Evolutionary conservation across 805 yeast species (phyloP).

Genomic region (Candida tammaniensis): DNA sequence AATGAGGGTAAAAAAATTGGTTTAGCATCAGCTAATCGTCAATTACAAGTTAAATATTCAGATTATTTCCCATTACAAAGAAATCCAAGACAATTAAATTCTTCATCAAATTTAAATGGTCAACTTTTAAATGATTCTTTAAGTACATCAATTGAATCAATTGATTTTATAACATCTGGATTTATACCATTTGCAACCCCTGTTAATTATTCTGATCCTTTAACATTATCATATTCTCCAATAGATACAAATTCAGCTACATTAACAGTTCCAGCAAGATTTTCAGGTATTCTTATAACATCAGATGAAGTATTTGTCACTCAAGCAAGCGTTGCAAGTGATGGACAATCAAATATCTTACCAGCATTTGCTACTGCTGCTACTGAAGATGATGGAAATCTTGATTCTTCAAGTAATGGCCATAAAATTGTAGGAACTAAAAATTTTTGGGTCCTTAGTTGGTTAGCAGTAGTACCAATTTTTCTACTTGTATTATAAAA

Average conservation of each 20-base stretch:
- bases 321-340: conserved; percentile 1
- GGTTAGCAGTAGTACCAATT: conserved; percentile 1
- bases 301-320: conserved; percentile 30
- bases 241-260: conserved; percentile 3
- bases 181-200: conserved; percentile 13
- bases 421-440: no score
- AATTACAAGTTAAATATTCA: conserved; percentile 9
- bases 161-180: conserved; percentile 7
- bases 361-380: conserved; percentile 13
- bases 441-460: not conserved
- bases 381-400: not conserved
- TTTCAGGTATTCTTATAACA: conserved; percentile 17
- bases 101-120: conserved; percentile 1
- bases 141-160: conserved; percentile 5
- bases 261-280: conserved; percentile 13
- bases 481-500: not conserved
- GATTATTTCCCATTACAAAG: conserved; percentile 10
- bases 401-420: no score
- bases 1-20: conserved; percentile 56
- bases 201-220: not conserved
- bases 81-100: not conserved
- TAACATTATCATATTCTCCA: conserved; percentile 9
- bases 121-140: not conserved
- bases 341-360: conserved; percentile 1
- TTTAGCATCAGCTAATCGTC: conserved; percentile 46